Evolutionary conservation across 108 stramenopile genomes (phyloP).

Genomic region (Epipyxis sp.): DNA sequence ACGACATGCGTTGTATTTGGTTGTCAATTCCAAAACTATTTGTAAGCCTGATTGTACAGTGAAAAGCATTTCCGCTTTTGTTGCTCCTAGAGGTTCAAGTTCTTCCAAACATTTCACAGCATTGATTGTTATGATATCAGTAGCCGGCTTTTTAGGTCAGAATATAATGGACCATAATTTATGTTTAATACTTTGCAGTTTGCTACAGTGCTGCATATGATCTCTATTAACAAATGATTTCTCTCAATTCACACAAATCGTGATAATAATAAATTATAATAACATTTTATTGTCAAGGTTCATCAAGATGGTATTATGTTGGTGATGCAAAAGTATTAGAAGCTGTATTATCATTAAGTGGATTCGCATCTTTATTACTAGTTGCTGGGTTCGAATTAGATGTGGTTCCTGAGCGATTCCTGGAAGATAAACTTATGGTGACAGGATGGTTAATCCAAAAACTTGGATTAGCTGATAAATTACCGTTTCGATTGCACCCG

Average conservation of each 20-base stretch:
- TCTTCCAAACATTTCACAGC: slow-evolving; percentile 8
- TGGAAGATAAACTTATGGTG: slow-evolving; percentile 29
- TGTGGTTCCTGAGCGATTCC: slow-evolving; percentile 19
- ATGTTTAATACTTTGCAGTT: too few species aligned
- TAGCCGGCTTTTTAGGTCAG: background rate
- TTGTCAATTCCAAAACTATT: slow-evolving; percentile 1
- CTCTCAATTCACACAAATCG: too few species aligned
- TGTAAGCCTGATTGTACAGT: slow-evolving; percentile 23
- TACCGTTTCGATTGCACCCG: background rate
- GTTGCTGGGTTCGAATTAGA: slow-evolving; percentile 23
- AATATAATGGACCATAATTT: too few species aligned
- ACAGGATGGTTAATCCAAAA: slow-evolving; percentile 28
- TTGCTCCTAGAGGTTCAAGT: slow-evolving; percentile 27
- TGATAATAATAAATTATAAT: too few species aligned
- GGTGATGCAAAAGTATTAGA: background rate
- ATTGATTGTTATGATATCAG: background rate
- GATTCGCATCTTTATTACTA: slow-evolving; percentile 10
- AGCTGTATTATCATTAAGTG: background rate
- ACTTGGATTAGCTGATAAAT: background rate
- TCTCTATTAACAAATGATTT: too few species aligned
- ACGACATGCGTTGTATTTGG: slow-evolving; percentile 11
- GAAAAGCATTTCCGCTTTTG: slow-evolving; percentile 25
- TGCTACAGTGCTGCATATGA: too few species aligned
- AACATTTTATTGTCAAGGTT: too few species aligned
- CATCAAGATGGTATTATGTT: background rate